Evolutionary conservation across 129 eudicot genomes (phyloP).

Genomic region (Saussurea involucrata): DNA sequence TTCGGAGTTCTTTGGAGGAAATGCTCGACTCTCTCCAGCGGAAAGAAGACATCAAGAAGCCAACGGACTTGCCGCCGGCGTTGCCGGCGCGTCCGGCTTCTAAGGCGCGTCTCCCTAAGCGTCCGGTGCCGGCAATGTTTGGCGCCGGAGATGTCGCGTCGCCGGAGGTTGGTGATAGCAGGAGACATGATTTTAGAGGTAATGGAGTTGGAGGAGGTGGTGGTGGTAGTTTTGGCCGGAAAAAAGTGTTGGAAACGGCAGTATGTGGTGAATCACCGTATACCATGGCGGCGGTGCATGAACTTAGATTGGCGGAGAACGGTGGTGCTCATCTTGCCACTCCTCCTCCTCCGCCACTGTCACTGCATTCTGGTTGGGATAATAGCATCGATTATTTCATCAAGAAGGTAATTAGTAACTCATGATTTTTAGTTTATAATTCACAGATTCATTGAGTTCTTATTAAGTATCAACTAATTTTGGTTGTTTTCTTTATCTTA

Average conservation of each 20-base stretch:
- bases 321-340: slow-evolving; percentile 35
- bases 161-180: slow-evolving; percentile 4
- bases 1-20: slow-evolving; percentile 91
- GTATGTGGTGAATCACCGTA: slow-evolving; percentile 57
- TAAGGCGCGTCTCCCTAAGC: slow-evolving; percentile 63
- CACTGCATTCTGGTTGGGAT: slow-evolving; percentile 48
- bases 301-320: slow-evolving; percentile 27
- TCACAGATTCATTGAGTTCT: not conserved
- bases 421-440: not conserved
- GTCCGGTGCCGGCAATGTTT: slow-evolving; percentile 40
- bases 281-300: slow-evolving; percentile 26
- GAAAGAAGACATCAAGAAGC: slow-evolving; percentile 52
- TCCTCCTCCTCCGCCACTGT: slow-evolving; percentile 11
- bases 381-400: slow-evolving; percentile 66
- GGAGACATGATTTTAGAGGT: not conserved
- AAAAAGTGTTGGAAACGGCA: slow-evolving; percentile 32
- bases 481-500: not conserved
- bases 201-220: not conserved
- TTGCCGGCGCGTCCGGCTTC: slow-evolving; percentile 75
- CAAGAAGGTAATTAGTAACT: slow-evolving; percentile 54
- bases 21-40: slow-evolving; percentile 72
- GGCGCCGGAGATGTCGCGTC: slow-evolving; percentile 18
- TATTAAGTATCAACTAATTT: not conserved
- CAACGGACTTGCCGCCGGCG: slow-evolving; percentile 78
- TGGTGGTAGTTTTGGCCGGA: slow-evolving; percentile 55